Evolutionary conservation across 805 yeast species (phyloP), one percentile per base, ranked within the genome.

Genomic region (Lipomyces sp.): DNA sequence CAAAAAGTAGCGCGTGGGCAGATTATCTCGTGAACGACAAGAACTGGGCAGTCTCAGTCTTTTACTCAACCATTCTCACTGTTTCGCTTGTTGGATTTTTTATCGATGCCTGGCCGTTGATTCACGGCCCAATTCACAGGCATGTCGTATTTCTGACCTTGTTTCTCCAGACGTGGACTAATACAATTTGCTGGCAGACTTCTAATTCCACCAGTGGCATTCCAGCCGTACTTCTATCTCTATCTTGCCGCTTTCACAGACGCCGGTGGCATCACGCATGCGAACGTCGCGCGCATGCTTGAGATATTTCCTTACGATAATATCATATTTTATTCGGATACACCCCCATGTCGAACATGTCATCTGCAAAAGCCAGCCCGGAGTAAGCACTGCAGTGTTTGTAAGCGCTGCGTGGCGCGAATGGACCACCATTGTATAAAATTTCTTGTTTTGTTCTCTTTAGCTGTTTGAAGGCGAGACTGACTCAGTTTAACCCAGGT

Each of bases 351-450:
- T 62, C 31, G 66, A 14, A 81, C 84, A 0, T 81, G 85, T 53
- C 59, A 58, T 44, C 61, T 59, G 39, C 63, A 51, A 65, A 79
- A 66, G 45, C 85, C 85, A 0, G 84, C 85, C 2, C 65, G 85
- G 26, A 76, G 82, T 13, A 81, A 80, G 62, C 85, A 81, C 63
- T 81, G 85, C 63, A 67, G 77, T 11, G 66, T 67, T 11, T 81
- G 84, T 61, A 65, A 70, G 36, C 48, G 62, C 21, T 81, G 85
- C 60, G 65, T 76, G 1, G 68, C 73, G 35, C 58, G 75, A 55
- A 71, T 67, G 56, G 85, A 81, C 64, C 85, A 81, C 61, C 84
- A 81, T 65, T 81, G 85, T 61, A n/a, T n/a, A 62, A 28, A 58
- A 38, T 4, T n/a, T 29, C 4, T 13, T 22, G 14, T 16, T 14